Conservation (phyloP, 2,329 filamentous ascomycete species). For the Colletotrichum graminicola region DNA sequence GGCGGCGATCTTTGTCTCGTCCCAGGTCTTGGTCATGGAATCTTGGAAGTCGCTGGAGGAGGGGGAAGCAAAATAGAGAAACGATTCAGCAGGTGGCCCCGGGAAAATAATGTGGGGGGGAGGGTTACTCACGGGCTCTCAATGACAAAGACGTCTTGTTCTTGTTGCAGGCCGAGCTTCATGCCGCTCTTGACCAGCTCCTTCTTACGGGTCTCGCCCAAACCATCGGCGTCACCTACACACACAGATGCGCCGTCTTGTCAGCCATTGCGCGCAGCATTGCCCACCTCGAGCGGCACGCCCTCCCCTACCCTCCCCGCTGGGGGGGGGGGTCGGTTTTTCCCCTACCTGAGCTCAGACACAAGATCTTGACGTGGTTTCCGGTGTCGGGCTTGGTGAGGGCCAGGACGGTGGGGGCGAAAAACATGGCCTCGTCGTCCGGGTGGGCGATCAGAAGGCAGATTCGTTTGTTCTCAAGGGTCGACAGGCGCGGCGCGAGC, state of each 20-base stretch:
- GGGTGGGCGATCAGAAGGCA: conserved; percentile 95
- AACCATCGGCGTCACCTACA: conserved; percentile 84
- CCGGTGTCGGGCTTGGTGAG: conserved; percentile 82
- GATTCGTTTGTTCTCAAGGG: conserved; percentile 84
- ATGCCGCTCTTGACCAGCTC: conserved; percentile 87
- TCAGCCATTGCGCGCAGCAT: conserved; percentile 29
- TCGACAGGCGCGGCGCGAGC: conserved; percentile 69
- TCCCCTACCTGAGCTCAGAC: conserved; percentile 80
- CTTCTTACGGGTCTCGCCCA: conserved; percentile 84
- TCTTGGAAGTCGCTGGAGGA: conserved; percentile 79
- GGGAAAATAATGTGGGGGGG: no score
- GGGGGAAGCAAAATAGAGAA: neutral
- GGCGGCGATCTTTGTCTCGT: conserved; percentile 74
- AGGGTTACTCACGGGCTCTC: conserved; percentile 74
- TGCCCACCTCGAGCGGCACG: no score
- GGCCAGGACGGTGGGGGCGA: conserved; percentile 88
- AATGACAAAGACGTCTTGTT: conserved; percentile 87
- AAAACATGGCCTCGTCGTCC: conserved; percentile 99
- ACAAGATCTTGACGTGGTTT: conserved; percentile 95
- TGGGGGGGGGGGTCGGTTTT: no score
- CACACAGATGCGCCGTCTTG: neutral
- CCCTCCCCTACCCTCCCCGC: no score
- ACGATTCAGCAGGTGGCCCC: neutral
- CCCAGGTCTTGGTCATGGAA: conserved; percentile 87
- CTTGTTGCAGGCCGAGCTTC: conserved; percentile 77